Base-by-base conservation (phyloP, 2,329 filamentous ascomycete species). In the Macrophomina phaseolina region DNA sequence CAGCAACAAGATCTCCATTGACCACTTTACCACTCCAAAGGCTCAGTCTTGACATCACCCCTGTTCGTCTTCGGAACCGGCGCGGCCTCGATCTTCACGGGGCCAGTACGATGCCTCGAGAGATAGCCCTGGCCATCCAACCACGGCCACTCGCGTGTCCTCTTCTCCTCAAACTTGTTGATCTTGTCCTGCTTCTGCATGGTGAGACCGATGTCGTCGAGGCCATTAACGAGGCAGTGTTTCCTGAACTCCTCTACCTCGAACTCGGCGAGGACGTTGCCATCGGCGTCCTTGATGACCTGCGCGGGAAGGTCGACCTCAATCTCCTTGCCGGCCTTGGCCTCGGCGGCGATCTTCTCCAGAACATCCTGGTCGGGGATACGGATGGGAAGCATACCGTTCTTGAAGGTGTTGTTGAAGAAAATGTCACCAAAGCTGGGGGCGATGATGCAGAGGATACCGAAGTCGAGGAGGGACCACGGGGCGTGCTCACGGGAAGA, bases 341-440 rank as follows among this genome's bases (percentile, higher is more conserved):
- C 94, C 79, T 96, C 92, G 32, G 84, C 87, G 45, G 91, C 89
- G 70, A 98, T 89, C 69, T 84, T 85, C 51, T 91, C 85, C 4
- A 97, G 82, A 38, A 87, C 84, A 1, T 81, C 83, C 70, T 88
- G 81, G 78, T 94, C 88, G 38, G 85, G 82, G 76, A 98, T 91
- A 67, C 85, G 81, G 68, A 98, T 88, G 56, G 94, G 94, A 70
- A 98, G 84, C 95, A 98, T 98, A 83, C 94, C 94, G 83, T 99
- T 99, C 87, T 99, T 98, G 87, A 97, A 98, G n/a, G 91, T 95
- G 85, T 99, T 99, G 88, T 97, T 97, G 88, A 94, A 96, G 88
- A 97, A 97, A 80, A 99, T 99, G 76, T 97, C 93, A 67, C 91
- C 91, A 72, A 87, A 92, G 1, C 91, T 94, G 1, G 93, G 92